Base-by-base conservation (phyloP, 2,329 filamentous ascomycete species). In the Monilinia polystroma region DNA sequence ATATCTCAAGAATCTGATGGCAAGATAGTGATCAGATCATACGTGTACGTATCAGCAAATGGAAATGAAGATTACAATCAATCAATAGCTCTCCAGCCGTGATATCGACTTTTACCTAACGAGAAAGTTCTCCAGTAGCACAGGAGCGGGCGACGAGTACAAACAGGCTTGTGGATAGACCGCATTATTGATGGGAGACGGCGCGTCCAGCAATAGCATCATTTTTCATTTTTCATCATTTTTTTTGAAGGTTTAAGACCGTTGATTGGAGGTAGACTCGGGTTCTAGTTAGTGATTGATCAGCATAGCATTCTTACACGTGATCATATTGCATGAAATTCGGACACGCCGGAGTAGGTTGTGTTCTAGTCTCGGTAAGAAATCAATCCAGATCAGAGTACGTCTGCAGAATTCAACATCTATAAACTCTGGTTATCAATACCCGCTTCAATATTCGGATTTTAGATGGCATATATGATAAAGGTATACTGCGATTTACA, bases 121-220 rank as follows among this genome's bases (percentile, higher is more conserved):
- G 20, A 51, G 29, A 38, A 38, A 60, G 8, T 38, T 1, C 29
- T 60, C 45, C 57, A 45, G 20, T 12, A 45, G 29, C 29, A 38
- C n/a, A 60, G 32, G 23, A 60, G 58, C 14, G 10, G 58, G n/a
- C 58, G 32, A 38, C 43, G 57, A 49, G 57, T 60, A 60, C 57
- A 60, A 20, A 10, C 58, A 62, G 32, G 45, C 58, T 38, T 62
- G 18, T 41, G 38, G 16, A n/a, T 49, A 20, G 26, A 12, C 29
- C 32, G 29, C 4, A 51, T 2, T 12, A 0, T 52, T 62, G 29
- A 38, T 38, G 45, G 51, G 23, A 26, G 45, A 41, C 12, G 14
- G 5, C n/a, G 29, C 26, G 8, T 60, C 14, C 43, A 35, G n/a
- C 11, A 6, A n/a, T 59, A 3, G 26, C 26, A 32, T 60, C 29